Evolutionary conservation across 768 basidiomycete species (phyloP).

Genomic region (Boletellus emodensis): DNA sequence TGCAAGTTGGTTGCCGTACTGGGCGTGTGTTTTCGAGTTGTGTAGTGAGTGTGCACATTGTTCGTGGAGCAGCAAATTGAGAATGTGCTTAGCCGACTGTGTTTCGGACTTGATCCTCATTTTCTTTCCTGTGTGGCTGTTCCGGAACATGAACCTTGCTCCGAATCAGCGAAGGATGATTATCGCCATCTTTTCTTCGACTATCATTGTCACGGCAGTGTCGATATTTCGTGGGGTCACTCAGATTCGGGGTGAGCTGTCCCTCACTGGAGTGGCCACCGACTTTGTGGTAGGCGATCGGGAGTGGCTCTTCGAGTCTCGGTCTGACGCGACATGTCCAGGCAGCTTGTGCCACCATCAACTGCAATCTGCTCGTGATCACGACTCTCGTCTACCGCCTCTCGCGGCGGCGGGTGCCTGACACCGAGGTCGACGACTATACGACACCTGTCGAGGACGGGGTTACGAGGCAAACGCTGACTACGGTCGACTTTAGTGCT

Average conservation of each 20-base stretch:
- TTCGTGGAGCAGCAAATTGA: not conserved
- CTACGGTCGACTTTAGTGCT: slow-evolving; percentile 10
- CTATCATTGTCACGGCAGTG: slow-evolving; percentile 7
- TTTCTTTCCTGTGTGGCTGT: slow-evolving; percentile 6
- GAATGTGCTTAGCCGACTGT: slow-evolving; percentile 16
- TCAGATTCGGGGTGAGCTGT: slow-evolving; percentile 7
- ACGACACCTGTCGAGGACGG: not conserved
- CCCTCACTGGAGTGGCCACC: slow-evolving; percentile 7
- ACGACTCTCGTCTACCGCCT: slow-evolving; percentile 16
- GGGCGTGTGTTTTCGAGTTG: slow-evolving; percentile 10
- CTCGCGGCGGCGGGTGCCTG: slow-evolving; percentile 2
- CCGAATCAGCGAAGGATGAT: slow-evolving; percentile 14
- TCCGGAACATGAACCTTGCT: slow-evolving; percentile 12
- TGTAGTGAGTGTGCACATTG: slow-evolving; percentile 11
- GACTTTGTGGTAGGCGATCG: slow-evolving; percentile 13
- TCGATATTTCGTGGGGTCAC: slow-evolving; percentile 12
- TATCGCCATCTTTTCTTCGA: slow-evolving; percentile 9
- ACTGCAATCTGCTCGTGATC: slow-evolving; percentile 21
- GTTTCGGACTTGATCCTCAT: slow-evolving; percentile 18
- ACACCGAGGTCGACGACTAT: slow-evolving; percentile 7
- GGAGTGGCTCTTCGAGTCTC: not conserved
- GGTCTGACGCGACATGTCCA: slow-evolving; percentile 1
- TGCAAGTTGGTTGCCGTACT: not conserved
- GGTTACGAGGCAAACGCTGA: slow-evolving; percentile 6
- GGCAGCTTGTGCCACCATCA: slow-evolving; percentile 16